Conservation (phyloP, 208 protist genomes). For the Trypanosoma theileri region DNA sequence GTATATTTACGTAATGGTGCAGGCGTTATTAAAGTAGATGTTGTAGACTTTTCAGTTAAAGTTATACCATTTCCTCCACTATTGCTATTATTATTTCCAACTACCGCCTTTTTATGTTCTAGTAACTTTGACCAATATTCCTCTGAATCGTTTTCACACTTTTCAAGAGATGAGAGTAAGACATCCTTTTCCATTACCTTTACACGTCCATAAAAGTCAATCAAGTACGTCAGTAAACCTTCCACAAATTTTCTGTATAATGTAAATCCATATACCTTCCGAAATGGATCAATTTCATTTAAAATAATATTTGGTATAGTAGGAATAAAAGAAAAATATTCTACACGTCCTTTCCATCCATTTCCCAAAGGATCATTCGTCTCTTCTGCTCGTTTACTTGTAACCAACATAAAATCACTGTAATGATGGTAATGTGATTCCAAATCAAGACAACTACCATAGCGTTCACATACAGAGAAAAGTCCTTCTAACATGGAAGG, state of each 20-base stretch:
- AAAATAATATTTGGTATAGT: slow-evolving; percentile 48
- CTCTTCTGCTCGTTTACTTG: slow-evolving; percentile 46
- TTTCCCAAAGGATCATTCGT: slow-evolving; percentile 11
- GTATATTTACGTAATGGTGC: slow-evolving; percentile 58
- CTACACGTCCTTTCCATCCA: slow-evolving; percentile 52
- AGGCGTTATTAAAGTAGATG: slow-evolving; percentile 43
- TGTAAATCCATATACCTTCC: slow-evolving; percentile 71
- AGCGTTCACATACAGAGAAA: slow-evolving; percentile 61
- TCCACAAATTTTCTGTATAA: slow-evolving; percentile 60
- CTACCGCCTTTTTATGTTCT: slow-evolving; percentile 37
- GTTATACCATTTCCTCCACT: background rate
- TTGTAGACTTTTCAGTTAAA: slow-evolving; percentile 11
- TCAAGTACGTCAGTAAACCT: slow-evolving; percentile 54
- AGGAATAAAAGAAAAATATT: slow-evolving; percentile 73
- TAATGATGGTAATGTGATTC: slow-evolving; percentile 75
- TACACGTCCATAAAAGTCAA: slow-evolving; percentile 61
- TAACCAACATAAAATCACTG: slow-evolving; percentile 65
- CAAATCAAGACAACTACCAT: slow-evolving; percentile 74
- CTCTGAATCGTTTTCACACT: slow-evolving; percentile 51
- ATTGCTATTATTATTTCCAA: slow-evolving; percentile 12
- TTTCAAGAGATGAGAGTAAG: slow-evolving; percentile 43
- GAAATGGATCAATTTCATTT: slow-evolving; percentile 50
- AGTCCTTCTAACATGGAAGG: slow-evolving; percentile 49
- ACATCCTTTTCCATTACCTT: slow-evolving; percentile 47
- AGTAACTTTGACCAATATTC: slow-evolving; percentile 75